These are phyloP conservation scores for Ceratocystis harringtonii DNA, from an alignment of 2,329 filamentous ascomycete species.

Conservation along the genomic window DNA sequence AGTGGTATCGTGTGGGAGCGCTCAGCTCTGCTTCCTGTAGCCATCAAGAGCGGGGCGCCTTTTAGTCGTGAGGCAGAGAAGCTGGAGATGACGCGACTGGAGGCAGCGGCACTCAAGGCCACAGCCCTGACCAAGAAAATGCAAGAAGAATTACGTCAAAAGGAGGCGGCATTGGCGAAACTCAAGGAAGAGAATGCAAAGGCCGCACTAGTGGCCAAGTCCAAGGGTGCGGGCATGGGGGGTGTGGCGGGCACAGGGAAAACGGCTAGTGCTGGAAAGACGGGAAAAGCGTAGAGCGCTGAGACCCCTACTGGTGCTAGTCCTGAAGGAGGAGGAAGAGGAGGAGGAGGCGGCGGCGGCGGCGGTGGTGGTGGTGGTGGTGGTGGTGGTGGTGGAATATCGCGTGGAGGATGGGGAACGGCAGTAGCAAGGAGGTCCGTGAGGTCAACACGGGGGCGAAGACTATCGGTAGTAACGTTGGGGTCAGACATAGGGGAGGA, in stretches of 20 bases:
- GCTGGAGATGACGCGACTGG: conserved; percentile 44
- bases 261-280: neutral
- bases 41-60: conserved; percentile 50
- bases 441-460: conserved; percentile 9
- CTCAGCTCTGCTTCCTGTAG: conserved; percentile 60
- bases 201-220: conserved; percentile 24
- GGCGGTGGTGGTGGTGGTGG: no score
- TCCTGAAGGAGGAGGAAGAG: neutral
- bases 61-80: conserved; percentile 59
- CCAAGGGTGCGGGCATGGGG: conserved; percentile 17
- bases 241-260: neutral
- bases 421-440: conserved; percentile 5
- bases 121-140: conserved; percentile 44
- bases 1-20: conserved; percentile 45
- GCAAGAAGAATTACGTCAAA: conserved; percentile 45
- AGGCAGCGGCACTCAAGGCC: conserved; percentile 49
- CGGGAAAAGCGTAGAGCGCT: conserved; percentile 15
- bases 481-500: conserved; percentile 3
- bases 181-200: conserved; percentile 45
- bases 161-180: conserved; percentile 45
- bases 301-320: neutral
- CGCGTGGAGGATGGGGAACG: neutral
- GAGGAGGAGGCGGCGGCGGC: neutral
- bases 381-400: neutral
- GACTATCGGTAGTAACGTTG: conserved; percentile 1